phyloP scores from a whole-genome alignment of 2,329 filamentous ascomycete genomes.

The Seiridium unicorne region DNA sequence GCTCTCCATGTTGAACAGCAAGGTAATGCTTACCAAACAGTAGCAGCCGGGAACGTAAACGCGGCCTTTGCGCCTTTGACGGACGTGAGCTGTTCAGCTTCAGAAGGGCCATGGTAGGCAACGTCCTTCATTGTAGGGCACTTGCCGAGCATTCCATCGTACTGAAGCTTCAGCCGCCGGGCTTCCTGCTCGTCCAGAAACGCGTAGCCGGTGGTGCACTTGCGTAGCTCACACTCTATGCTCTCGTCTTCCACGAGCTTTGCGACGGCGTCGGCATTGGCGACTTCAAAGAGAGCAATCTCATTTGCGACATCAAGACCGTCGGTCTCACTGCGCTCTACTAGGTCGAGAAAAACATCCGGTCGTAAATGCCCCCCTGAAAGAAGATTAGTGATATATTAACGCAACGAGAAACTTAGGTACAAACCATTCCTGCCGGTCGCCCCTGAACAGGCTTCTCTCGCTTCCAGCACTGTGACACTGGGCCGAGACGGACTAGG shows the following conservation, averaged over 20 bases:
- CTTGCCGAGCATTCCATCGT: conserved; percentile 23
- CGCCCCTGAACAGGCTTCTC: conserved; percentile 17
- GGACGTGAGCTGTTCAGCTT: conserved; percentile 24
- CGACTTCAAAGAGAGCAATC: conserved; percentile 32
- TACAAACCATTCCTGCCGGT: conserved; percentile 22
- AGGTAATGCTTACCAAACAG: conserved; percentile 11
- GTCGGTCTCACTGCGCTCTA: neutral
- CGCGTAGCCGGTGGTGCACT: conserved; percentile 18
- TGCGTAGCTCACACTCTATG: conserved; percentile 37
- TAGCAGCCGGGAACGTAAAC: conserved; percentile 26
- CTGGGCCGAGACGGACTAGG: conserved; percentile 12
- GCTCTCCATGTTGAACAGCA: neutral
- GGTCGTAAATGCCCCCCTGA: conserved; percentile 17
- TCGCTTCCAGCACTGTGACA: conserved; percentile 15
- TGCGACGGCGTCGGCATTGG: conserved; percentile 31
- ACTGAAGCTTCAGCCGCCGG: conserved; percentile 23
- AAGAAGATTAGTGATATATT: neutral
- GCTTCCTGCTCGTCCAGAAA: conserved; percentile 27
- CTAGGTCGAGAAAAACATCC: conserved; percentile 22
- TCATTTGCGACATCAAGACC: conserved; percentile 20
- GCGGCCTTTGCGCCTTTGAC: conserved; percentile 30
- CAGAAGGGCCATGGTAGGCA: conserved; percentile 15
- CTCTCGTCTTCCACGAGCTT: conserved; percentile 30
- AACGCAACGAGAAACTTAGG: neutral
- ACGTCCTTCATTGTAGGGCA: conserved; percentile 20